These are phyloP conservation scores for Juncus inflexus DNA, from an alignment of 176 grass and related monocot species.

Conservation along the genomic window DNA sequence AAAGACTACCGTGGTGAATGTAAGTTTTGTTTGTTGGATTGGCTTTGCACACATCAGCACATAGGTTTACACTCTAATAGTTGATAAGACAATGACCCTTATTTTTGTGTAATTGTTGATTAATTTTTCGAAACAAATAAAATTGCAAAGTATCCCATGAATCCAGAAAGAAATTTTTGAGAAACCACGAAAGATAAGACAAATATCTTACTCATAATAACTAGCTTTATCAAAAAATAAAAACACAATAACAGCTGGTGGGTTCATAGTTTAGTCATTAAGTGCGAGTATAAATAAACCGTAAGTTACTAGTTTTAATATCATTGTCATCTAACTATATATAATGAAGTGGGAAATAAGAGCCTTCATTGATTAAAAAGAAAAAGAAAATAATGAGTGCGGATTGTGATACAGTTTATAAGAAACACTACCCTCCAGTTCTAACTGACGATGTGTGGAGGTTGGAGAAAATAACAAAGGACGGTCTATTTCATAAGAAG, in stretches of 20 bases:
- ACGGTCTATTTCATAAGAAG: constrained; percentile 34
- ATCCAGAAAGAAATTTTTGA: no score
- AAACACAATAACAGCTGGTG: no score
- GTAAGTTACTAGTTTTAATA: background rate
- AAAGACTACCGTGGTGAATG: constrained; percentile 55
- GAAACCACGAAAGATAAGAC: no score
- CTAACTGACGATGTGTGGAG: constrained; percentile 45
- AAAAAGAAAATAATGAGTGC: background rate
- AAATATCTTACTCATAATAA: no score
- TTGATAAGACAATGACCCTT: no score
- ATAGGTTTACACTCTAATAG: no score
- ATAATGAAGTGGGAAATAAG: no score
- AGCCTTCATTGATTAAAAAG: background rate
- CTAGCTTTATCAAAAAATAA: no score
- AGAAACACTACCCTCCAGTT: constrained; percentile 43
- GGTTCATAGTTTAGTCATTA: no score
- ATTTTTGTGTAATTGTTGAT: no score
- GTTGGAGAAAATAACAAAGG: constrained; percentile 46
- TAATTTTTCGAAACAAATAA: no score
- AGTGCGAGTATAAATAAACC: background rate
- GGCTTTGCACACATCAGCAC: background rate
- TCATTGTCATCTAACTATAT: background rate
- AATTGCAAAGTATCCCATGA: no score
- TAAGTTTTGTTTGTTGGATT: constrained; percentile 17
- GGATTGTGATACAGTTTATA: constrained; percentile 25